These are phyloP conservation scores for Gyrodon lividus DNA, from an alignment of 768 basidiomycete genomes.

Conservation along the genomic window DNA sequence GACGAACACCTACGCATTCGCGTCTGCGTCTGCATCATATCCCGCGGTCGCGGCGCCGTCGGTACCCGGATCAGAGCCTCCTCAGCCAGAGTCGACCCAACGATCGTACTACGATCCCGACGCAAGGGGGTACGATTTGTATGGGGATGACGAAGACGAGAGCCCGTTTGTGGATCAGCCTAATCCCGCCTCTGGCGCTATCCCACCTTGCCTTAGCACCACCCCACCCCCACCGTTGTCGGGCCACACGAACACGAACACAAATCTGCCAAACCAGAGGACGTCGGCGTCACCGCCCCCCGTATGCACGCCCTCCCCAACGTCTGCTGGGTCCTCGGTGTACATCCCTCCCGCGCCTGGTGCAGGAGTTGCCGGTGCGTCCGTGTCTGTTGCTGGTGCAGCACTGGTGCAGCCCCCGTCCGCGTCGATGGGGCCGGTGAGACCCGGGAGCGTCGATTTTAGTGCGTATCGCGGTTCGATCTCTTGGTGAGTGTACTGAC, in stretches of 20 bases:
- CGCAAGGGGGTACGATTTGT: constrained; percentile 27
- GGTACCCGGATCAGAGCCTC: constrained; percentile 14
- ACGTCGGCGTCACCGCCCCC: background rate
- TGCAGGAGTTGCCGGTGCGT: background rate
- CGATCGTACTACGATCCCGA: constrained; percentile 39
- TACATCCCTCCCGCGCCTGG: background rate
- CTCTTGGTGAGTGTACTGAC: background rate
- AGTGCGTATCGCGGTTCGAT: constrained; percentile 20
- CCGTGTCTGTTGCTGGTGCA: constrained; percentile 12
- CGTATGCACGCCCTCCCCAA: constrained; percentile 11
- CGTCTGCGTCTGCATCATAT: no score
- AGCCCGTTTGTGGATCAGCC: constrained; percentile 12
- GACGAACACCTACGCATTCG: constrained; percentile 11
- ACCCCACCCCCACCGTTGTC: constrained; percentile 2
- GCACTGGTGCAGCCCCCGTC: no score
- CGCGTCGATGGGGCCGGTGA: constrained; percentile 10
- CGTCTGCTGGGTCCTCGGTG: background rate
- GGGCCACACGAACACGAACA: background rate
- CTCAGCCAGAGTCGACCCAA: constrained; percentile 10
- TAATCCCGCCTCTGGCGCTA: background rate
- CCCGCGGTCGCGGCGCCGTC: no score
- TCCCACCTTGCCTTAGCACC: background rate
- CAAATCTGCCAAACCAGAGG: background rate
- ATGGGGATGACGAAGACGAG: constrained; percentile 14
- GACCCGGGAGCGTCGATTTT: constrained; percentile 30